Percentiles rank a stretch among this genome's conserved stretches.
These are phyloP conservation scores for Candida taoyuanica DNA, from an alignment of 805 yeast species.

Conservation along the genomic window DNA sequence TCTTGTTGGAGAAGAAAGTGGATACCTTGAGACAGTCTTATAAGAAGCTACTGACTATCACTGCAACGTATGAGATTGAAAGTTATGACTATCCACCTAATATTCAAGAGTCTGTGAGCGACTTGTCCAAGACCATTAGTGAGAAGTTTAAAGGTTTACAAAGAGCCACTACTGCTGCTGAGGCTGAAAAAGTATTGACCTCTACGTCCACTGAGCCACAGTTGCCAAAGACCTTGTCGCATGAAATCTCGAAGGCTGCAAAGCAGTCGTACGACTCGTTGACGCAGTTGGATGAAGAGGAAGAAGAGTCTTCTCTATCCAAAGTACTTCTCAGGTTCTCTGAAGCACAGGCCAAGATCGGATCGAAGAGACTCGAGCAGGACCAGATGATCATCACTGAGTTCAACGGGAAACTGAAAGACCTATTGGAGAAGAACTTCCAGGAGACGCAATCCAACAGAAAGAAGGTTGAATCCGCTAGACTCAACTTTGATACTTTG, in stretches of 20 bases:
- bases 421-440: slow-evolving; percentile 52
- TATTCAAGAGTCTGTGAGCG: slow-evolving; percentile 57
- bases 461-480: slow-evolving; percentile 62
- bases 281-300: slow-evolving; percentile 28
- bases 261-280: slow-evolving; percentile 45
- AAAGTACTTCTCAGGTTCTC: slow-evolving; percentile 40
- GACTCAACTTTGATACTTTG: slow-evolving; percentile 65
- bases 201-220: slow-evolving; percentile 29
- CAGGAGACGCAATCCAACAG: slow-evolving; percentile 56
- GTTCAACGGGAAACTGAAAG: slow-evolving; percentile 53
- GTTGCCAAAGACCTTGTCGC: slow-evolving; percentile 65
- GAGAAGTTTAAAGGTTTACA: slow-evolving; percentile 56
- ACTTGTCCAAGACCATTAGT: slow-evolving; percentile 53
- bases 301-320: slow-evolving; percentile 22
- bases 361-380: slow-evolving; percentile 64
- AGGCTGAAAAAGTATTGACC: slow-evolving; percentile 53
- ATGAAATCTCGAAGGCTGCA: slow-evolving; percentile 59
- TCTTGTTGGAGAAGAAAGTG: slow-evolving; percentile 59
- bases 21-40: slow-evolving; percentile 61
- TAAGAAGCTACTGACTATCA: slow-evolving; percentile 44
- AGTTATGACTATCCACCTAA: slow-evolving; percentile 84
- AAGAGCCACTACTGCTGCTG: slow-evolving; percentile 61
- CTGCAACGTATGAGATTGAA: slow-evolving; percentile 65
- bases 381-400: slow-evolving; percentile 57
- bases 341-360: slow-evolving; percentile 56